A percentile compares a stretch with the other conserved stretches of the same genome.
phyloP scores from a whole-genome alignment of 129 eudicot species.

The Oenanthe sinensis region DNA sequence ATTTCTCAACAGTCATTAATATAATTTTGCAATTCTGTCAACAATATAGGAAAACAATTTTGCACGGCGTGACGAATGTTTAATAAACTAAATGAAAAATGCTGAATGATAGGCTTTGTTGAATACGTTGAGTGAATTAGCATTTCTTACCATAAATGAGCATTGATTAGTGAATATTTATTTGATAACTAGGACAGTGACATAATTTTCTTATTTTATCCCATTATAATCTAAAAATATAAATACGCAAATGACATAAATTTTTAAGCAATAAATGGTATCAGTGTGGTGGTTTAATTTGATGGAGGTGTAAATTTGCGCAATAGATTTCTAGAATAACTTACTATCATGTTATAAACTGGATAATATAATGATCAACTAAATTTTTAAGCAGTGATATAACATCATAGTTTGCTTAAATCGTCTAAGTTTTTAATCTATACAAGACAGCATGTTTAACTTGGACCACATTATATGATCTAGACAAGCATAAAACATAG shows the following conservation, averaged over 20 bases:
- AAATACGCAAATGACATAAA: no score
- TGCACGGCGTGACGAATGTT: not conserved
- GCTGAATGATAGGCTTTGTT: no score
- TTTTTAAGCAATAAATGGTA: no score
- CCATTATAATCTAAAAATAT: no score
- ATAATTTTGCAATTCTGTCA: no score
- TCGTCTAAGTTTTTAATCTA: not conserved
- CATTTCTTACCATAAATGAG: no score
- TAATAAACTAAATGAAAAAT: no score
- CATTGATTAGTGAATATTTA: no score
- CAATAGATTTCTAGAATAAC: not conserved
- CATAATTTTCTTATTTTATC: no score
- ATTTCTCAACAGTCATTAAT: not conserved
- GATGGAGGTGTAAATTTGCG: not conserved
- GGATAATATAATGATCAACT: not conserved
- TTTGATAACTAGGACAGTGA: no score
- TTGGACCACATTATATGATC: not conserved
- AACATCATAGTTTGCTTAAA: not conserved
- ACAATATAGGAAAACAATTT: not conserved
- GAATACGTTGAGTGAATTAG: no score
- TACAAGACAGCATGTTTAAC: not conserved
- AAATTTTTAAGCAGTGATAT: not conserved
- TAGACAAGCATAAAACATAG: not conserved
- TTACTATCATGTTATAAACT: not conserved
- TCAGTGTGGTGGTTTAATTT: not conserved